These are phyloP conservation scores for Trichothecium roseum DNA, from an alignment of 2,329 filamentous ascomycete species.

Conservation along the genomic window DNA sequence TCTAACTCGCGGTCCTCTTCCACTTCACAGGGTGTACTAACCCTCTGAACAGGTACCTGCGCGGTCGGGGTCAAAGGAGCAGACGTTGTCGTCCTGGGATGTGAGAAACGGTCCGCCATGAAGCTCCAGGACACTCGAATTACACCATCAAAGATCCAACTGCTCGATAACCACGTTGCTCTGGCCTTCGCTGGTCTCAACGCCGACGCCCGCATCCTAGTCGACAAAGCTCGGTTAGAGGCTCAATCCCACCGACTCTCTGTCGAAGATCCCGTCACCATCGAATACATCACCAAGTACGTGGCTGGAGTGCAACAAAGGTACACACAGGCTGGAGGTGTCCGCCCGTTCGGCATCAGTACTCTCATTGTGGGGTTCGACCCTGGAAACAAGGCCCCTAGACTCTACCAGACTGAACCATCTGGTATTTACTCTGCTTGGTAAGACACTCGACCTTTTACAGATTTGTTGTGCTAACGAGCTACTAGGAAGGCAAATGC, in stretches of 20 bases:
- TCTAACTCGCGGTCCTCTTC: slow-evolving; percentile 4
- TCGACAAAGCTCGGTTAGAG: slow-evolving; percentile 96
- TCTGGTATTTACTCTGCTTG: slow-evolving; percentile 98
- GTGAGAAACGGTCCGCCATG: slow-evolving; percentile 98
- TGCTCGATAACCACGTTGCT: slow-evolving; percentile 91
- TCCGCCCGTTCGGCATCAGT: slow-evolving; percentile 96
- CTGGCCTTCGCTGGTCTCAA: slow-evolving; percentile 96
- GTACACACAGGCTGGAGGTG: slow-evolving; percentile 98
- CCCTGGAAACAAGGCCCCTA: slow-evolving; percentile 76
- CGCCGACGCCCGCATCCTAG: slow-evolving; percentile 92
- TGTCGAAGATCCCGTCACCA: slow-evolving; percentile 91
- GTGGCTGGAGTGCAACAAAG: slow-evolving; percentile 95
- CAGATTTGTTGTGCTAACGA: slow-evolving; percentile 1
- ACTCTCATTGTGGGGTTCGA: slow-evolving; percentile 98
- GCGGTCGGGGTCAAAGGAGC: slow-evolving; percentile 94
- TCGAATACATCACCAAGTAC: slow-evolving; percentile 99
- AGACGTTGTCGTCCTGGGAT: slow-evolving; percentile 91
- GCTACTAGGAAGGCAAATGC: slow-evolving; percentile 88
- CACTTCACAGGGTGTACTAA: slow-evolving; percentile 5
- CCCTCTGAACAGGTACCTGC: slow-evolving; percentile 63
- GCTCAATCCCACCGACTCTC: slow-evolving; percentile 95
- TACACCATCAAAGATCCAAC: slow-evolving; percentile 95
- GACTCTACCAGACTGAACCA: slow-evolving; percentile 97
- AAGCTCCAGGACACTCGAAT: slow-evolving; percentile 99
- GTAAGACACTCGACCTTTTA: slow-evolving; percentile 45